Evolutionary conservation across 2,329 filamentous ascomycete genomes (phyloP).

Genomic region (Fusarium drepaniforme): DNA sequence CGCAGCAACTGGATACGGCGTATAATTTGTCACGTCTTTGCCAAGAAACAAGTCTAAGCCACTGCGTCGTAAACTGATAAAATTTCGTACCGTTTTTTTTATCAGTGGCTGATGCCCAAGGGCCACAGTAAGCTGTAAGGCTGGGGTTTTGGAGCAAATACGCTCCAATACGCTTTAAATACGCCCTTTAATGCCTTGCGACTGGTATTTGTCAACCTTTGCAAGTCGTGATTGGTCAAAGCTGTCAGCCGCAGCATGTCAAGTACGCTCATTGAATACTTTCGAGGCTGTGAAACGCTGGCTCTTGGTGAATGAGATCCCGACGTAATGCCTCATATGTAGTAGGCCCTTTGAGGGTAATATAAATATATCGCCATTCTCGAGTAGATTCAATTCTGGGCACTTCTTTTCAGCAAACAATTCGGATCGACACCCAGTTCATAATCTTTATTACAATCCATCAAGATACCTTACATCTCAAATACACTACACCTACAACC

Average conservation of each 20-base stretch:
- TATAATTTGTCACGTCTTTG: background rate
- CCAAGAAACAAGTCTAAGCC: background rate
- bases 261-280: background rate
- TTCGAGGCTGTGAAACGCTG: background rate
- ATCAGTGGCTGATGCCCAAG: background rate
- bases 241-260: background rate
- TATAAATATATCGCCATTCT: background rate
- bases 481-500: background rate
- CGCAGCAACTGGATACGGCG: background rate
- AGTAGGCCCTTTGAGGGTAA: background rate
- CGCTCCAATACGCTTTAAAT: background rate
- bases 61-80: background rate
- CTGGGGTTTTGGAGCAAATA: background rate
- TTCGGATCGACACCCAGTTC: background rate
- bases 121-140: background rate
- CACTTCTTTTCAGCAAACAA: background rate
- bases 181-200: background rate
- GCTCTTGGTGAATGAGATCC: background rate
- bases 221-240: background rate
- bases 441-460: background rate
- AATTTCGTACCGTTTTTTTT: background rate
- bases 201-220: background rate
- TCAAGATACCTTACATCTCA: background rate
- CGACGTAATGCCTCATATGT: background rate
- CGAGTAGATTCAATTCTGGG: background rate